Conservation (phyloP, 2,329 filamentous ascomycete species). For the Nakataea oryzae region DNA sequence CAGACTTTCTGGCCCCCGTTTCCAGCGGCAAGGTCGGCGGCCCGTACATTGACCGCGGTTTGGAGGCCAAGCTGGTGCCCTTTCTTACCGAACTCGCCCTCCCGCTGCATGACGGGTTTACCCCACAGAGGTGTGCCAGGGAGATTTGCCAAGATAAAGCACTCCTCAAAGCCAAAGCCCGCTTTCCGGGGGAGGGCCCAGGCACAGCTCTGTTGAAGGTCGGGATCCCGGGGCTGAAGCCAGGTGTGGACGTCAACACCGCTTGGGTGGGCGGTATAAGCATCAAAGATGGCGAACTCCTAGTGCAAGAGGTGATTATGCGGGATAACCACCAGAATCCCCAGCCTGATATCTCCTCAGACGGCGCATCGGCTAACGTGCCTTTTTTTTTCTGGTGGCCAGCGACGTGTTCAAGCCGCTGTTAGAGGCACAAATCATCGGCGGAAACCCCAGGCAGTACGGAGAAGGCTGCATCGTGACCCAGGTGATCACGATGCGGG, state of each 20-base stretch:
- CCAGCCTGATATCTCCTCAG: not conserved
- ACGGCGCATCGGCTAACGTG: not conserved
- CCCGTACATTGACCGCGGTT: rapidly evolving
- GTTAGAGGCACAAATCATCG: not conserved
- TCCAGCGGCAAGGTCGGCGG: not conserved
- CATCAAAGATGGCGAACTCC: not conserved
- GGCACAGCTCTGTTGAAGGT: rapidly evolving
- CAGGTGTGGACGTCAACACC: not conserved
- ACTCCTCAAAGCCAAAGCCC: not conserved
- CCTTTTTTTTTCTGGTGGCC: too few species aligned
- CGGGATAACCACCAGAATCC: not conserved
- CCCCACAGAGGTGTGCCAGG: not conserved
- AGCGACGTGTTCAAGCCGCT: not conserved
- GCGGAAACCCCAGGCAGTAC: not conserved
- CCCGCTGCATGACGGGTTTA: too few species aligned
- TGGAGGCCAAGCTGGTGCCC: not conserved
- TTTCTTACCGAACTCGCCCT: not conserved
- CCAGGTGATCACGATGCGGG: not conserved
- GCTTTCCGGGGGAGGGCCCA: too few species aligned
- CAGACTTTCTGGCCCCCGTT: not conserved
- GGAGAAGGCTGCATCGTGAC: not conserved
- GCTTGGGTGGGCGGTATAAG: not conserved
- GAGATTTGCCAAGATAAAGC: not conserved
- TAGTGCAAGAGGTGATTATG: not conserved
- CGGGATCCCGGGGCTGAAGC: not conserved